A percentile compares a stretch with the other conserved stretches of the same genome.
Conservation (phyloP, 163 green algal species). For the Dunaliella salina region DNA sequence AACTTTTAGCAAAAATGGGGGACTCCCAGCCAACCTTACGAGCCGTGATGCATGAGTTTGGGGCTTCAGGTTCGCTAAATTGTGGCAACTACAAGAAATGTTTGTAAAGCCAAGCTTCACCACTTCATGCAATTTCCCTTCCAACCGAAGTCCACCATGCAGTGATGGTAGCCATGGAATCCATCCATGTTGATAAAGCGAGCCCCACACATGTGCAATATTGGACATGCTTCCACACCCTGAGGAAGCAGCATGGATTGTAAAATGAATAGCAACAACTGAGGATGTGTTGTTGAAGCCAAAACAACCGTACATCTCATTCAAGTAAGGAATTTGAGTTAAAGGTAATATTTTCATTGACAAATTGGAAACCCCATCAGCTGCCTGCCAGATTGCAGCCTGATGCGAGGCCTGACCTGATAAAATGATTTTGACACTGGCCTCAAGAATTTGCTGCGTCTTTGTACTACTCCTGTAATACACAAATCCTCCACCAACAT, state of each 20-base stretch:
- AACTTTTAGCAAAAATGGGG: too few relatives aligned
- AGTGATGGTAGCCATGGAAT: background rate
- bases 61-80: background rate
- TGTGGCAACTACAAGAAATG: background rate
- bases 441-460: background rate
- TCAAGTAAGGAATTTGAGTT: background rate
- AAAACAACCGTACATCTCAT: background rate
- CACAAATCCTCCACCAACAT: background rate
- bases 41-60: background rate
- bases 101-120: background rate
- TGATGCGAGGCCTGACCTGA: background rate
- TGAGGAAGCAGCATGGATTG: background rate
- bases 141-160: background rate
- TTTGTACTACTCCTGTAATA: background rate
- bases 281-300: background rate
- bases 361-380: background rate
- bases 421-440: background rate
- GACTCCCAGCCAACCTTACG: too few relatives aligned
- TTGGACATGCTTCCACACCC: background rate
- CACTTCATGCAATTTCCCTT: background rate
- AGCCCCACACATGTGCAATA: background rate
- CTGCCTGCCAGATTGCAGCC: background rate
- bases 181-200: background rate
- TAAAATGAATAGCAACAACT: background rate
- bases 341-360: background rate